Conservation (phyloP, 2,329 filamentous ascomycete species). For the Alternaria gaisen region DNA sequence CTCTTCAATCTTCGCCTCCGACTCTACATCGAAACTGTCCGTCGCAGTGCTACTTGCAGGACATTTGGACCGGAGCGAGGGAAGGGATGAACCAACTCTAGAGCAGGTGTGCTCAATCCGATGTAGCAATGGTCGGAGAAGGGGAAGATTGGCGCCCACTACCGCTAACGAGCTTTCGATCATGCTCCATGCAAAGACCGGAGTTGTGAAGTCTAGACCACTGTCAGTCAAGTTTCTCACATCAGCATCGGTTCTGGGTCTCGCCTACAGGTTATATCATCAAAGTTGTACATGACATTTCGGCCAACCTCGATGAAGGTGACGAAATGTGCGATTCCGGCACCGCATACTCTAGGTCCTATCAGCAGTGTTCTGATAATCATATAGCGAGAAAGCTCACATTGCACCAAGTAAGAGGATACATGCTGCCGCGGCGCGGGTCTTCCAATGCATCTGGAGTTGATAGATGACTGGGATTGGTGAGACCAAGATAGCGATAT, state of each 20-base stretch:
- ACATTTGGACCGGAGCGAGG: background rate
- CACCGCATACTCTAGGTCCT: background rate
- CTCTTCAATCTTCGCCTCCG: background rate
- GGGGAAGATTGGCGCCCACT: background rate
- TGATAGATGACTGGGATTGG: background rate
- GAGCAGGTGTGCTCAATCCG: background rate
- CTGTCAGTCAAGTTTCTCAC: too few species aligned
- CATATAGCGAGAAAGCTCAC: background rate
- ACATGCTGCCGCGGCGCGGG: background rate
- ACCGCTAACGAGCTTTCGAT: background rate
- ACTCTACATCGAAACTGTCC: background rate
- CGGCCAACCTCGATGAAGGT: background rate
- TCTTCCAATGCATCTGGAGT: constrained; percentile 4
- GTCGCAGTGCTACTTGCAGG: background rate
- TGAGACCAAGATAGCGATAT: background rate
- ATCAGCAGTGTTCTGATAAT: background rate
- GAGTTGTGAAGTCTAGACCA: background rate
- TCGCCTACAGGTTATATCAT: background rate
- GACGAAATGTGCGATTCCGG: background rate
- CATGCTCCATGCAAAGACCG: constrained; percentile 2
- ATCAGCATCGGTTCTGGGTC: too few species aligned
- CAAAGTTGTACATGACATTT: background rate
- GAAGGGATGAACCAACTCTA: background rate
- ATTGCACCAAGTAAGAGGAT: constrained; percentile 6
- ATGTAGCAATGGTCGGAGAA: background rate